These are phyloP conservation scores for Scytalidium lignicola DNA, from an alignment of 2,329 filamentous ascomycete genomes.

Conservation along the genomic window DNA sequence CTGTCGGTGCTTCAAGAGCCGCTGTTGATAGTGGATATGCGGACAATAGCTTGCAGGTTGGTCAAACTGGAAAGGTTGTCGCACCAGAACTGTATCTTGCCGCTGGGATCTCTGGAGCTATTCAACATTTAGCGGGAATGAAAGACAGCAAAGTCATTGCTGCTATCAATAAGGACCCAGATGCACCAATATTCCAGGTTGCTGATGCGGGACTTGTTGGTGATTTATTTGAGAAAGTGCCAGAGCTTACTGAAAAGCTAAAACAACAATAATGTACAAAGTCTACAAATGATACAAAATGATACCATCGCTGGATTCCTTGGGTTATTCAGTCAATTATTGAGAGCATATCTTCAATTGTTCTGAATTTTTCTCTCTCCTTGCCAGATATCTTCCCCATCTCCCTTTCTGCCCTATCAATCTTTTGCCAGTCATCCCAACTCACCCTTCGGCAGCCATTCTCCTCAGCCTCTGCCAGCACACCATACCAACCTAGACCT, in stretches of 20 bases:
- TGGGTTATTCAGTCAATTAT: constrained; percentile 34
- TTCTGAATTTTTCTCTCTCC: constrained; percentile 66
- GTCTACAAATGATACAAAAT: constrained; percentile 6
- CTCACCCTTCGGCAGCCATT: constrained; percentile 58
- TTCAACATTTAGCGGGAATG: constrained; percentile 98
- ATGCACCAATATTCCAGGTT: constrained; percentile 97
- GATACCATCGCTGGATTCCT: constrained; percentile 4
- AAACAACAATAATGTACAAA: constrained; percentile 40
- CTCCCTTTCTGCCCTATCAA: constrained; percentile 72
- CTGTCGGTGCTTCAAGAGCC: constrained; percentile 88
- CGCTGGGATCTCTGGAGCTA: constrained; percentile 92
- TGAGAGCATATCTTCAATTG: constrained; percentile 51
- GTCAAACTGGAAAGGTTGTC: constrained; percentile 98
- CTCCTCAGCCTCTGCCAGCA: constrained; percentile 54
- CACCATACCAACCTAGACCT: constrained; percentile 69
- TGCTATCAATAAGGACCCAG: constrained; percentile 94
- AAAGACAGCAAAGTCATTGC: constrained; percentile 99
- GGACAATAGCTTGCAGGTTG: constrained; percentile 96
- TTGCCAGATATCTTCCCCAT: constrained; percentile 66
- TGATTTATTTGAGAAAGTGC: constrained; percentile 92
- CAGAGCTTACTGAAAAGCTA: constrained; percentile 92
- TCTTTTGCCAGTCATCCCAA: constrained; percentile 83
- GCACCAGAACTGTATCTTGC: constrained; percentile 93
- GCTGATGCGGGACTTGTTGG: constrained; percentile 94
- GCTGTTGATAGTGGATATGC: constrained; percentile 97